Percentiles rank a stretch among this genome's conserved stretches.
phyloP scores from a whole-genome alignment of 441 rosid species.

The Corymbia calophylla region DNA sequence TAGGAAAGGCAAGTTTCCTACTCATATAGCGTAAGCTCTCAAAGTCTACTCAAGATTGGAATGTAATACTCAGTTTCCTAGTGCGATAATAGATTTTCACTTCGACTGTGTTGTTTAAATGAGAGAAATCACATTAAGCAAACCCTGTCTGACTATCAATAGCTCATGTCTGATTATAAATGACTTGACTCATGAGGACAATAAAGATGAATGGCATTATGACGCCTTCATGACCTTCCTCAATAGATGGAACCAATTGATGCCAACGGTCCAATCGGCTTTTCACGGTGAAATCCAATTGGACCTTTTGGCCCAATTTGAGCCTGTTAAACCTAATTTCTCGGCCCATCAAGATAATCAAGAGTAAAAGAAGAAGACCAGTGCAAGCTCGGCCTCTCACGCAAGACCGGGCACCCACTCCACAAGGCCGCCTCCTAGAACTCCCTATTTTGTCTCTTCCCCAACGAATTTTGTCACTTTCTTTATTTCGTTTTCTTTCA shows the following conservation, averaged over 20 bases:
- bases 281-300: not conserved
- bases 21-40: fast-evolving
- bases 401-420: too few species aligned
- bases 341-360: not conserved
- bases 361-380: not conserved
- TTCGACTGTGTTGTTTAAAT: too few species aligned
- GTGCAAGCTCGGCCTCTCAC: too few species aligned
- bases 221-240: not conserved
- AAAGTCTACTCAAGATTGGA: too few species aligned
- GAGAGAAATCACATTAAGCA: too few species aligned
- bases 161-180: not conserved
- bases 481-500: too few species aligned
- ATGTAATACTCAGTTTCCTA: too few species aligned
- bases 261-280: not conserved
- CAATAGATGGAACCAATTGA: fast-evolving
- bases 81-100: not conserved
- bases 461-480: too few species aligned
- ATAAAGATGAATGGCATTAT: not conserved
- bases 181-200: not conserved
- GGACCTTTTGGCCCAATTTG: not conserved
- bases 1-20: not conserved
- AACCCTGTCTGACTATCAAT: too few species aligned
- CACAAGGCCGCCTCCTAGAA: too few species aligned
- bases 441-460: too few species aligned
- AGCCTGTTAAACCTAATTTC: not conserved